Percentiles rank a stretch among this genome's conserved stretches.
Evolutionary conservation across 164 flowering plant genomes (phyloP).

Genomic region (Saururus chinensis): DNA sequence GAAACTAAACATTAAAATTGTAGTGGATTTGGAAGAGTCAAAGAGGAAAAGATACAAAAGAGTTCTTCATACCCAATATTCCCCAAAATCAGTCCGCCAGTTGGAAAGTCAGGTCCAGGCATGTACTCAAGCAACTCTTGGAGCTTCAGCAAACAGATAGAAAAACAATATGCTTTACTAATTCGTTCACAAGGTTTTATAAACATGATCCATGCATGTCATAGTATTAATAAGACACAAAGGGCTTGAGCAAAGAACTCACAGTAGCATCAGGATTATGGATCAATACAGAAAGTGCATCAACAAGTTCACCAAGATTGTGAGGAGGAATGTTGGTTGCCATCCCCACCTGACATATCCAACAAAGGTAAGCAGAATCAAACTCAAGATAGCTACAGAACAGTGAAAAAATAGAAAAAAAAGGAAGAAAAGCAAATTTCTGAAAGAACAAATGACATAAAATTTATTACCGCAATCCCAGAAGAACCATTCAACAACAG

Average conservation of each 20-base stretch:
- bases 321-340: slow-evolving; percentile 99
- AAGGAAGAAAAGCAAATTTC: neutral
- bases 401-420: neutral
- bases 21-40: neutral
- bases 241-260: neutral
- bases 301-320: slow-evolving; percentile 97
- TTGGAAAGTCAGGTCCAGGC: slow-evolving; percentile 99
- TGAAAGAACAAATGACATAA: neutral
- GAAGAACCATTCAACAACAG: slow-evolving; percentile 90
- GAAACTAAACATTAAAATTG: neutral
- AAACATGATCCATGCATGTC: neutral
- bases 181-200: neutral
- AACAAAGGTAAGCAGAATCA: slow-evolving; percentile 3
- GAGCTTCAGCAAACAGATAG: slow-evolving; percentile 28
- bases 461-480: slow-evolving; percentile 73
- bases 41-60: neutral
- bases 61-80: slow-evolving; percentile 54
- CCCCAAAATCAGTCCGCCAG: slow-evolving; percentile 95
- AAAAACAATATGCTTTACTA: neutral
- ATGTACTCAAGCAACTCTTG: slow-evolving; percentile 96
- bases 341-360: slow-evolving; percentile 78
- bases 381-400: slow-evolving; percentile 1
- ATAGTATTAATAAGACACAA: neutral
- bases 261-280: slow-evolving; percentile 91
- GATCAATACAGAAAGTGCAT: slow-evolving; percentile 80